phyloP scores from a whole-genome alignment of 2,329 filamentous ascomycete species.

The Atkinsonella hypoxylon region DNA sequence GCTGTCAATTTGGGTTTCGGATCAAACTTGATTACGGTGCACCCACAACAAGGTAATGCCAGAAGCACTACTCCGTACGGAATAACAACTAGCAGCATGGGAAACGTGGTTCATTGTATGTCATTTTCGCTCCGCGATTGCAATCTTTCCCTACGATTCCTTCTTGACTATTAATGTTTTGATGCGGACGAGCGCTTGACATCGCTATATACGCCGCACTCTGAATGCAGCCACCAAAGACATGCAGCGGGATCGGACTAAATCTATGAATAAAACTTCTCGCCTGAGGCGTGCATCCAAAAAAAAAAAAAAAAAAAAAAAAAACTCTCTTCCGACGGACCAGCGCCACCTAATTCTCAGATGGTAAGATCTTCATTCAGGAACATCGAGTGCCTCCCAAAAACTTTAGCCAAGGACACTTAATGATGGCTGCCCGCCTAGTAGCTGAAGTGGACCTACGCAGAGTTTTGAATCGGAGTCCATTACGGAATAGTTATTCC shows the following conservation, averaged over 20 bases:
- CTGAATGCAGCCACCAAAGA: background rate
- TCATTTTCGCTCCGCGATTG: too few relatives aligned
- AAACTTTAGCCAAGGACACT: background rate
- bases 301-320: background rate
- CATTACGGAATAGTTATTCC: too few relatives aligned
- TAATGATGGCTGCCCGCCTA: background rate
- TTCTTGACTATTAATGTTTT: background rate
- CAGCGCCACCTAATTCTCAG: too few relatives aligned
- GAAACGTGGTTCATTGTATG: too few relatives aligned
- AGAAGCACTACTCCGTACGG: too few relatives aligned
- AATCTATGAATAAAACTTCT: background rate
- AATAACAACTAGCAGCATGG: too few relatives aligned
- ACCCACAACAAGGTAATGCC: background rate
- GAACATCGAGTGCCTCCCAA: background rate
- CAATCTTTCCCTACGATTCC: too few relatives aligned
- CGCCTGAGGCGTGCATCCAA: background rate
- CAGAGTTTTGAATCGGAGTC: background rate
- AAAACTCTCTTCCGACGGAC: too few relatives aligned
- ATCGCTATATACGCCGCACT: background rate
- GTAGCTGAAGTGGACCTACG: background rate
- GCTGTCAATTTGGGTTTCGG: background rate
- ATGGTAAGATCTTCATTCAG: background rate
- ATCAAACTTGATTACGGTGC: background rate
- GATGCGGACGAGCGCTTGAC: background rate
- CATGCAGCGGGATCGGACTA: background rate